Percentiles rank a stretch among this genome's conserved stretches.
Conservation (phyloP, 441 rosid genomes). For the Euphorbia schlechtendalii region DNA sequence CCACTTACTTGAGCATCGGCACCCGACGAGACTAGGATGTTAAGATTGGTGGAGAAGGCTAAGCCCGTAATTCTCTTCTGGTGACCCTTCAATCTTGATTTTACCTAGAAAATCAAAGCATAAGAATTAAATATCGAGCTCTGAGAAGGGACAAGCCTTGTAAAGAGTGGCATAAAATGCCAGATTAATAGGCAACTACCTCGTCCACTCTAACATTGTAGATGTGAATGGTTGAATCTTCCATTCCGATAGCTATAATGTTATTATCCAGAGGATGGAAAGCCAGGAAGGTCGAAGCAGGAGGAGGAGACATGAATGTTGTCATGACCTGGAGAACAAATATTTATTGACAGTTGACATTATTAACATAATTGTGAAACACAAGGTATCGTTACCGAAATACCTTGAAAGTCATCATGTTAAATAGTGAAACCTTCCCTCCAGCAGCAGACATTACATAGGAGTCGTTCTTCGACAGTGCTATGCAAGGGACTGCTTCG, state of each 20-base stretch:
- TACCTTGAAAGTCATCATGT: slow-evolving; percentile 92
- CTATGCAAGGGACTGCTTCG: slow-evolving; percentile 86
- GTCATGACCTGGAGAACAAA: slow-evolving; percentile 68
- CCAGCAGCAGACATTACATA: slow-evolving; percentile 95
- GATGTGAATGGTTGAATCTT: slow-evolving; percentile 84
- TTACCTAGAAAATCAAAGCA: slow-evolving; percentile 48
- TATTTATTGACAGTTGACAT: neutral
- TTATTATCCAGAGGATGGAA: slow-evolving; percentile 92
- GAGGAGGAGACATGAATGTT: slow-evolving; percentile 84
- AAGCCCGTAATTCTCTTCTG: slow-evolving; percentile 81
- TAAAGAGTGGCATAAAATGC: slow-evolving; percentile 4
- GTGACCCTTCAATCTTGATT: slow-evolving; percentile 83
- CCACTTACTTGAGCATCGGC: slow-evolving; percentile 90
- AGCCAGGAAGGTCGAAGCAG: slow-evolving; percentile 83
- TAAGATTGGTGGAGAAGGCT: slow-evolving; percentile 77
- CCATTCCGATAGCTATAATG: slow-evolving; percentile 92
- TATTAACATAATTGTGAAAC: neutral
- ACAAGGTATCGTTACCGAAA: neutral
- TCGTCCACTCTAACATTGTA: slow-evolving; percentile 86
- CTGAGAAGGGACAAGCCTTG: neutral
- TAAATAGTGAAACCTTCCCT: slow-evolving; percentile 80
- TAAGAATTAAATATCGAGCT: slow-evolving; percentile 6
- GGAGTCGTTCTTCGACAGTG: slow-evolving; percentile 82
- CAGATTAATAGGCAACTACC: slow-evolving; percentile 36
- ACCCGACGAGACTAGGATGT: slow-evolving; percentile 86